Base-by-base conservation (phyloP, 164 flowering plant genomes). In the Akebia trifoliata region DNA sequence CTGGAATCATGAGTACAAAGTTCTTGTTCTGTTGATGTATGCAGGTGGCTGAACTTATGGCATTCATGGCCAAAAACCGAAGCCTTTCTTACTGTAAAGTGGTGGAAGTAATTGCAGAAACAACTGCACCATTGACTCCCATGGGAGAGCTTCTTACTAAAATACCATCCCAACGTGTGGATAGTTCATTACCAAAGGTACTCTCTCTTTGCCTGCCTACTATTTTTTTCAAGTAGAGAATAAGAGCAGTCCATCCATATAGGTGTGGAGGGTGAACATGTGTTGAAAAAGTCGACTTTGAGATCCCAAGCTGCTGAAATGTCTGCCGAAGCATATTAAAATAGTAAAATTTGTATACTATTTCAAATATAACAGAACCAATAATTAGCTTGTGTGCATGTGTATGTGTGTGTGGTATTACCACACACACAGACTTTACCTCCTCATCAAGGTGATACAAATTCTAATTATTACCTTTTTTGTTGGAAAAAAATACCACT, bases 91-190 rank as follows among this genome's bases (percentile, higher is more conserved):
- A 69, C 68, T 83, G 86, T 71, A 93, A 93, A 75, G 82, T 87
- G 47, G 91, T 93, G 56, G 98, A 93, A 83, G 98, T 80, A 57
- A 65, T 93, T 73, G 98, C 98, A 22, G 97, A 93, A 75, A 89
- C 97, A 66, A 82, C 90, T 54, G 94, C 91, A 22, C 91, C 95
- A 56, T 69, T 84, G 69, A 78, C 77, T 51, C 87, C 97, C 22
- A 62, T 89, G 79, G 94, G 69, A 53, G 79, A 82, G 17, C 95
- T 92, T 56, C 96, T 89, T 56, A 50, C 70, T 29, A 84, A 74
- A 69, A 81, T 92, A 59, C 96, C 96, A 21, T 78, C 87, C 47
- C 73, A 83, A 56, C 76, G 90, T 26, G 60, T 66, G 37, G 72
- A 68, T 54, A 34, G 45, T 31, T 64, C 61, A 11, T 18, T 60